Percentiles rank a stretch among this genome's conserved stretches.
Conservation (phyloP, 2,329 filamentous ascomycete genomes). For the Epicoccum sorghinum region DNA sequence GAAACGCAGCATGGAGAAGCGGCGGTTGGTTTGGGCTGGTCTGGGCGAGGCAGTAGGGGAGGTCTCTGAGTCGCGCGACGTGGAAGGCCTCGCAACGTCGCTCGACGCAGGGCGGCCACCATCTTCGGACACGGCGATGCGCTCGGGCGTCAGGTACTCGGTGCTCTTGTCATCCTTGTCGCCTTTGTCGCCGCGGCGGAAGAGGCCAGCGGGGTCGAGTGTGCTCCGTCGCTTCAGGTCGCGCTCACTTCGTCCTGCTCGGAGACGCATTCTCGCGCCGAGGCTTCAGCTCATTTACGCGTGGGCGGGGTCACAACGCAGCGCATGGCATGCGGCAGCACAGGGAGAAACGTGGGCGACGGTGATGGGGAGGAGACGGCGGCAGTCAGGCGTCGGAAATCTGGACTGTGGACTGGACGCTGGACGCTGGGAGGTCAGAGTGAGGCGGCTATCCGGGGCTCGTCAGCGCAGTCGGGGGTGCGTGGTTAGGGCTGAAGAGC, state of each 20-base stretch:
- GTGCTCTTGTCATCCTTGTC: conserved; percentile 32
- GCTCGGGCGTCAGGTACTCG: conserved; percentile 20
- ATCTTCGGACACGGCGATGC: conserved; percentile 43
- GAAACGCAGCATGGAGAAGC: conserved; percentile 76
- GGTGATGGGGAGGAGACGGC: background rate
- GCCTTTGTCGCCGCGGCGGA: conserved; percentile 42
- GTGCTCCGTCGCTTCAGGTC: conserved; percentile 54
- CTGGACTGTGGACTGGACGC: too few species aligned
- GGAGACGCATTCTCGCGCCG: conserved; percentile 47
- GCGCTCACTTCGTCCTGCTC: conserved; percentile 47
- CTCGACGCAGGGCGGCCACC: conserved; percentile 38
- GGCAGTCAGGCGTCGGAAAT: background rate
- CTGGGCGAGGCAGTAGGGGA: conserved; percentile 40
- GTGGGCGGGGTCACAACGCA: conserved; percentile 30
- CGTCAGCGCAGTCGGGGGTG: background rate
- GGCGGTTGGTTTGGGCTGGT: conserved; percentile 50
- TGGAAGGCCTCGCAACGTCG: conserved; percentile 31
- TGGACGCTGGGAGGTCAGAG: background rate
- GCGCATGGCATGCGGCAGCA: conserved; percentile 40
- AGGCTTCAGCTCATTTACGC: conserved; percentile 45
- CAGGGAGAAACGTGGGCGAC: conserved; percentile 1
- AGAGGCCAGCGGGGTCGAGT: conserved; percentile 48
- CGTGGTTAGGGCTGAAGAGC: background rate
- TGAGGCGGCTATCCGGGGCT: background rate
- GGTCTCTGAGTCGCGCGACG: conserved; percentile 25